Base-by-base conservation (phyloP, 257 asterid species). In the Vinca minor region DNA sequence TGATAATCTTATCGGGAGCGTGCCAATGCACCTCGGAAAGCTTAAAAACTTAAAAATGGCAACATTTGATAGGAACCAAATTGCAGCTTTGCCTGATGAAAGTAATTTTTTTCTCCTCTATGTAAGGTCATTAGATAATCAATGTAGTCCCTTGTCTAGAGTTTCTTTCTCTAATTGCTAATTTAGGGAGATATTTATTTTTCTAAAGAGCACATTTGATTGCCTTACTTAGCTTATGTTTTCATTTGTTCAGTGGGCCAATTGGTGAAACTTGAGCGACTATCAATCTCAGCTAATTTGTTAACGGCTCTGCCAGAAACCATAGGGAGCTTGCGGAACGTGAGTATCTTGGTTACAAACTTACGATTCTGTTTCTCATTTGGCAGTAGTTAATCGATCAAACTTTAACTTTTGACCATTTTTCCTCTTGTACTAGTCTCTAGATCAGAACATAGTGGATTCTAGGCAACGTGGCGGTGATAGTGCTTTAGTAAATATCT, bases 291-390 rank as follows among this genome's bases (percentile, higher is more conserved):
- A 26, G 81, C 80, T 44, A 92, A 92, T 69, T 59, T 76, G 75
- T 75, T 92, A 69, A 65, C 49, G 39, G 62, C 76, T 76, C 79
- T 92, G 81, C 97, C 98, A 20, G 96, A 85, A 72, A 92, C 98
- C 2, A 82, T 92, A n/a, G 98, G 97, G 78, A 89, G 98, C 82
- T 85, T 92, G 82, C 97, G 97, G 64, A 87, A 87, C 81, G 98
- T 42, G 47, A 42, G 47, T 42, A 1, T 42, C 47, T 12, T 42
- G n/a, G 47, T 42, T 12, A 41, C 18, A 29, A 29, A 55, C 13
- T 35, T 29, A 46, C 31, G 35, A 28, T 52, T 50, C n/a, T 35
- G 5, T 60, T 45, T 12, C 55, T 49, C 12, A 29, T 18, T 55
- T 5, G 25, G 60, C 6, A 28, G 23, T 28, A 54, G 21, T 55